Evolutionary conservation across 345 rosid genomes (phyloP).

Genomic region (Populus tremula): DNA sequence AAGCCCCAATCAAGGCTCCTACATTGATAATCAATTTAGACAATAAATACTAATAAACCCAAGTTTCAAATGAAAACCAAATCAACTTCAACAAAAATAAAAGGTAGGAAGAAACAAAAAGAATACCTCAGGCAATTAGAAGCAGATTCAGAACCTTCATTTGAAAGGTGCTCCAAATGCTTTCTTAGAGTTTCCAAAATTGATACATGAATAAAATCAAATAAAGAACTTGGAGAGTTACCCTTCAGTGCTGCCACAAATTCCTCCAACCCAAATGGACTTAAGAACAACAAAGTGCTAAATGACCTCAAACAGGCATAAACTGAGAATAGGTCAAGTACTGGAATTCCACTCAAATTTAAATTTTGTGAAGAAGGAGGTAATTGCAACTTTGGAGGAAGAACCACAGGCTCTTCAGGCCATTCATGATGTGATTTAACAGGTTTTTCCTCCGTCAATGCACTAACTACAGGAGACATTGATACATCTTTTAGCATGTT

Average conservation of each 20-base stretch:
- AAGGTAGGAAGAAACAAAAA: slow-evolving; percentile 11
- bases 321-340: slow-evolving; percentile 62
- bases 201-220: slow-evolving; percentile 82
- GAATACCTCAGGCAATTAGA: slow-evolving; percentile 83
- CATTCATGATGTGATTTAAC: slow-evolving; percentile 17
- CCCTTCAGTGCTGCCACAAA: slow-evolving; percentile 69
- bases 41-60: slow-evolving; percentile 20
- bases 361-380: slow-evolving; percentile 69
- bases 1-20: slow-evolving; percentile 94
- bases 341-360: slow-evolving; percentile 59
- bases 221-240: slow-evolving; percentile 48
- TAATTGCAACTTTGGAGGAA: slow-evolving; percentile 58
- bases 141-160: slow-evolving; percentile 80
- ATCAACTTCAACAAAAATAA: background rate
- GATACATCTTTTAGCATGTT: slow-evolving; percentile 32
- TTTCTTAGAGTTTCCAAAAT: slow-evolving; percentile 69
- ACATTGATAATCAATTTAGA: slow-evolving; percentile 32
- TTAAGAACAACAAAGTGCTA: slow-evolving; percentile 72
- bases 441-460: slow-evolving; percentile 54
- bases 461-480: slow-evolving; percentile 55
- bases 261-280: slow-evolving; percentile 91
- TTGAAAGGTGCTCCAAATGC: slow-evolving; percentile 67
- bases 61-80: slow-evolving; percentile 3
- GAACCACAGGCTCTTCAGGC: slow-evolving; percentile 41
- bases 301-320: slow-evolving; percentile 89